phyloP scores from a whole-genome alignment of 495 filamentous ascomycete genomes.

The Penicillium dipodomyicola region DNA sequence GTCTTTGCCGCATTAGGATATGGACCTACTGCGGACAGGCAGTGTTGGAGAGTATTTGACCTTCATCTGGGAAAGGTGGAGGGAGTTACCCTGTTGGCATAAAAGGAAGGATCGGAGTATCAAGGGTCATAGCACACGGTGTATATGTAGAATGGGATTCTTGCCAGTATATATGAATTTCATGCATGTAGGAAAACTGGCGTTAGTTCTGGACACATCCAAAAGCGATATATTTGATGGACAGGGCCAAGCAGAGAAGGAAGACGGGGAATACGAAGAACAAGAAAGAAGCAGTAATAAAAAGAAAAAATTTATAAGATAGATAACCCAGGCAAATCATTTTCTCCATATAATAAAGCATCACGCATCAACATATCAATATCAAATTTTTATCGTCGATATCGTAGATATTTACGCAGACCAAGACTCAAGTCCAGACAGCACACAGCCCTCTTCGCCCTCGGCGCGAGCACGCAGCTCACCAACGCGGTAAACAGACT shows the following conservation, averaged over 20 bases:
- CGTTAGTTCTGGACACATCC: conserved; percentile 19
- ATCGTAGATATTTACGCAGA: conserved; percentile 22
- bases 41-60: too few relatives aligned
- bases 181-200: conserved; percentile 25
- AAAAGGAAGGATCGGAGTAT: too few relatives aligned
- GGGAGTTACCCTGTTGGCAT: too few relatives aligned
- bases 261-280: conserved; percentile 16
- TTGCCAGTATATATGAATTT: conserved; percentile 24
- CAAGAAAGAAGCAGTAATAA: conserved; percentile 12
- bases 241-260: not conserved
- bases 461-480: conserved; percentile 53
- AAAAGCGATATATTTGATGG: conserved; percentile 12
- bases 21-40: too few relatives aligned
- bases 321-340: conserved; percentile 4
- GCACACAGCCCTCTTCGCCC: conserved; percentile 61
- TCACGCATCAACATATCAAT: conserved; percentile 11
- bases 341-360: conserved; percentile 12
- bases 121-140: too few relatives aligned
- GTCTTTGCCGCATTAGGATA: too few relatives aligned
- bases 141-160: not conserved
- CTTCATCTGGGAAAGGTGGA: too few relatives aligned
- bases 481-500: conserved; percentile 76
- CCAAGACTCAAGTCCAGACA: conserved; percentile 74
- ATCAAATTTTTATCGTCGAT: conserved; percentile 7
- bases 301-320: conserved; percentile 9